These are phyloP conservation scores for Liriodendron chinense DNA, from an alignment of 164 flowering plant species.

Conservation along the genomic window DNA sequence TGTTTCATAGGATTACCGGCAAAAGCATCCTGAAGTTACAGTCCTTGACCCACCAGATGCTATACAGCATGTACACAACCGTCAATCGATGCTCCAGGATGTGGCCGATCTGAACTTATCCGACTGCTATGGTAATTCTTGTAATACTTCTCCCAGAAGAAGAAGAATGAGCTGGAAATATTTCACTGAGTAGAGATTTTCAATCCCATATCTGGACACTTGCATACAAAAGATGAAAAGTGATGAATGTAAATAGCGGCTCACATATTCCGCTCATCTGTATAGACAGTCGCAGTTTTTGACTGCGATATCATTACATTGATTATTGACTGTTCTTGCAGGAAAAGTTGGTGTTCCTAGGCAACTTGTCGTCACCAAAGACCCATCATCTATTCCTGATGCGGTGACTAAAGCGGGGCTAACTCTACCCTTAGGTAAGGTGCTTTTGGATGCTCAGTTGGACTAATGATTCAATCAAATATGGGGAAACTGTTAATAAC, in stretches of 20 bases:
- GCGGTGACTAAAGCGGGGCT: conserved; percentile 67
- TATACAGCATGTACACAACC: conserved; percentile 75
- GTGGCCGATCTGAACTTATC: conserved; percentile 84
- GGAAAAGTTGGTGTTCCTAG: conserved; percentile 72
- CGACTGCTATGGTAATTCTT: conserved; percentile 57
- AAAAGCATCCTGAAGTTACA: conserved; percentile 84
- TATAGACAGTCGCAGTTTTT: background rate
- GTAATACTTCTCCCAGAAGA: background rate
- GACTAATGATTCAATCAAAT: no score
- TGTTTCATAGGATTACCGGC: conserved; percentile 53
- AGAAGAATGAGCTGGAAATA: no score
- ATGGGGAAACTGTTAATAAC: no score
- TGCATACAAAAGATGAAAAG: background rate
- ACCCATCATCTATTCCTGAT: conserved; percentile 58
- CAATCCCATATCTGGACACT: no score
- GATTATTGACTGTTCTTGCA: conserved; percentile 21
- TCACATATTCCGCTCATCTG: background rate
- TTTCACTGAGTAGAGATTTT: no score
- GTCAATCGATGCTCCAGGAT: conserved; percentile 90
- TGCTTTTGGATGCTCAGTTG: background rate
- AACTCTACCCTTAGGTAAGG: conserved; percentile 65
- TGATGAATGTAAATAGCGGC: background rate
- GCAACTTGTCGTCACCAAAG: conserved; percentile 63
- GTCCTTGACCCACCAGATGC: conserved; percentile 98
- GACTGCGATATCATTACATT: background rate